Percentiles rank a stretch among this genome's conserved stretches.
Evolutionary conservation across 2,329 filamentous ascomycete genomes (phyloP).

Genomic region (Orbilia brochopaga): DNA sequence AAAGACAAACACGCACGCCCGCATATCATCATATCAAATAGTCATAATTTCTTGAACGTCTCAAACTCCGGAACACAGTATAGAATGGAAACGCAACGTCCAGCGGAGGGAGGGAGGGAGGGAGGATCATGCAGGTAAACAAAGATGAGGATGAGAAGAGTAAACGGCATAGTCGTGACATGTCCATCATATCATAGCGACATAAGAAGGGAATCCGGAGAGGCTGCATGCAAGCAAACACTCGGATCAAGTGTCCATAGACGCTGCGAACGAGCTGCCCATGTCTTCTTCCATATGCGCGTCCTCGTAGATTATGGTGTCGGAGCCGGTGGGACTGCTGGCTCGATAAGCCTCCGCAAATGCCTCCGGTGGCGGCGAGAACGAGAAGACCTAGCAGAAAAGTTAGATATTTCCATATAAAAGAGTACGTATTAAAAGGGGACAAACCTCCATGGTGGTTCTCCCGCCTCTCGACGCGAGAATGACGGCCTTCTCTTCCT

Average conservation of each 20-base stretch:
- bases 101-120: too few species aligned
- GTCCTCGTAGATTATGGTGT: conserved; percentile 52
- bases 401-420: conserved; percentile 54
- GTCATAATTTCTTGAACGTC: too few species aligned
- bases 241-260: conserved; percentile 19
- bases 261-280: conserved; percentile 50
- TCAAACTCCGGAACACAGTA: too few species aligned
- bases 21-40: too few species aligned
- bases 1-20: not conserved
- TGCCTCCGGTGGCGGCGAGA: conserved; percentile 80
- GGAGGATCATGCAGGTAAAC: too few species aligned
- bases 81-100: too few species aligned
- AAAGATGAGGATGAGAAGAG: too few species aligned
- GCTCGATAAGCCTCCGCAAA: conserved; percentile 60
- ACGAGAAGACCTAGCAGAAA: conserved; percentile 79
- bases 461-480: conserved; percentile 83
- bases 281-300: conserved; percentile 55
- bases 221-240: not conserved
- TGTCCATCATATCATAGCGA: not conserved
- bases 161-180: not conserved
- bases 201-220: not conserved
- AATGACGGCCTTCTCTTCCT: conserved; percentile 96
- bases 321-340: conserved; percentile 52
- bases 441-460: conserved; percentile 93
- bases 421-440: conserved; percentile 2